Evolutionary conservation across 306 rosid species (phyloP), one percentile per base, ranked within the genome.

Genomic region (Vigna trinervia): DNA sequence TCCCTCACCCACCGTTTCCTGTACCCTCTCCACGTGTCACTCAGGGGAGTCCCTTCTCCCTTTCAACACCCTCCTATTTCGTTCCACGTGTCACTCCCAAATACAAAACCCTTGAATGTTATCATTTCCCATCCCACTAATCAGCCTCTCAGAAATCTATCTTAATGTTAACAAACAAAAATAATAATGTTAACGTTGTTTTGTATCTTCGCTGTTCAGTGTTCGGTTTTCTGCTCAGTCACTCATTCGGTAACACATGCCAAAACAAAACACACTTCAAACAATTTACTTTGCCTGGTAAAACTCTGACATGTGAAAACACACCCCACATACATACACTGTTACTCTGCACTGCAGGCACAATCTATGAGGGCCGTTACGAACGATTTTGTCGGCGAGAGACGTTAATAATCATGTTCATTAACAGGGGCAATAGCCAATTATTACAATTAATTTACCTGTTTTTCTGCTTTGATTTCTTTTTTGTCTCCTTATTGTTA

Each of bases 351-450:
- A 26, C 48, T 69, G 82, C 78, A 79, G 38, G 43, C 76, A 54
- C 62, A 57, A 61, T 62, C 58, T 47, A 61, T 72, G 84, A 86
- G 85, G 89, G 87, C 92, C 93, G 91, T 89, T 94, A 85, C 82
- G 79, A 87, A 88, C 87, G 74, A 81, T 74, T 77, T 80, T 92
- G 96, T 94, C 97, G 96, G 98, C 90, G 82, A 87, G 71, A 90
- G 85, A 90, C 91, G 92, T 87, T 92, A 86, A 79, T 89, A 85
- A 89, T 90, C 91, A 92, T 88, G 61, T 78, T 75, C 64, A 30
- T 65, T 65, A 62, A 76, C 77, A 71, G 39, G 34, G n/a, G 78
- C 78, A 75, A 86, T 85, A 79, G n/a, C 74, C 80, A 80, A 81
- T 91, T 87, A 84, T 74, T 84, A 79, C 84, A 76, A 83, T 83